phyloP scores from a whole-genome alignment of 345 rosid genomes.

The Punica granatum region DNA sequence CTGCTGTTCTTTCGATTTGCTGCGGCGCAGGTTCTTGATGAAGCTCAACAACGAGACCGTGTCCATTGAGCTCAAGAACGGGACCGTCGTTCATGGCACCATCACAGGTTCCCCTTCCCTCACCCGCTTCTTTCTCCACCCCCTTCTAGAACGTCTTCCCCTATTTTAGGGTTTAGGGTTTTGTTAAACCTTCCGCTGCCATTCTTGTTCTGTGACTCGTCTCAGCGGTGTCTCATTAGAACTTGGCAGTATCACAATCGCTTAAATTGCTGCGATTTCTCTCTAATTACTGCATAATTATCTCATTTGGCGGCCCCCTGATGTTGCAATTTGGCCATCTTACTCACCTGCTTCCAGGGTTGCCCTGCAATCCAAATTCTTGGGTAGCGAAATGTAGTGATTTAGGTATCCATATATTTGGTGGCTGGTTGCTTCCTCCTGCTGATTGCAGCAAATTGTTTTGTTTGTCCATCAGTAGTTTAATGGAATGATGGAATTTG shows the following conservation, averaged over 20 bases:
- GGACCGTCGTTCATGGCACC: conserved; percentile 89
- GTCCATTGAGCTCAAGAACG: conserved; percentile 93
- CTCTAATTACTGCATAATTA: not conserved
- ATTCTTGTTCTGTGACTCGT: not conserved
- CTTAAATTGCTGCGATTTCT: not conserved
- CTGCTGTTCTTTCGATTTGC: not conserved
- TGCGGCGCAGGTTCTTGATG: conserved; percentile 80
- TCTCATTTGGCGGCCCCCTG: not conserved
- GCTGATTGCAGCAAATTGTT: not conserved
- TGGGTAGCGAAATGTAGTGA: too few species aligned
- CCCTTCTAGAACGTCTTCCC: not conserved
- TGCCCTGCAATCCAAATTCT: not conserved
- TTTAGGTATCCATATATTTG: too few species aligned
- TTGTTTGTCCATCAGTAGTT: not conserved
- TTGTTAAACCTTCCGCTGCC: not conserved
- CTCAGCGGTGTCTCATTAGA: not conserved
- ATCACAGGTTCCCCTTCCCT: conserved; percentile 52
- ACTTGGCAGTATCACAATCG: not conserved
- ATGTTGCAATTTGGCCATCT: not conserved
- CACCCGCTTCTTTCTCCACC: not conserved
- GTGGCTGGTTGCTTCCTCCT: too few species aligned
- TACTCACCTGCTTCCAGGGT: not conserved
- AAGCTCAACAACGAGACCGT: conserved; percentile 95
- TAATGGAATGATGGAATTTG: too few species aligned
- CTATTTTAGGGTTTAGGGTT: conserved; percentile 4